Base-by-base conservation (phyloP, 306 rosid species). In the Datisca glomerata region DNA sequence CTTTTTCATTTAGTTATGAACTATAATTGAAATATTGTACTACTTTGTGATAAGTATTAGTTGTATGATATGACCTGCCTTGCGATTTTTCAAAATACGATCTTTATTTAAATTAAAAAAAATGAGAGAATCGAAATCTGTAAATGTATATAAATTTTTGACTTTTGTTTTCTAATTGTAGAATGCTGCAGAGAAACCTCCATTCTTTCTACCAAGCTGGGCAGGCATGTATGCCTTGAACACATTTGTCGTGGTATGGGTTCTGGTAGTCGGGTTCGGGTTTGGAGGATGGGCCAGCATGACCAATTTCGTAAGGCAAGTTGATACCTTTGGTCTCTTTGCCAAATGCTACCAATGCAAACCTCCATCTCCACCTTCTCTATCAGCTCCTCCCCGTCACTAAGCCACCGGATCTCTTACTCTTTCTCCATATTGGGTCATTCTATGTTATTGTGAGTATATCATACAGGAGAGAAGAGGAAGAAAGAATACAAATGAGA, bases 211-310 rank as follows among this genome's bases (percentile, higher is more conserved):
- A 53, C 86, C 78, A 17, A 80, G 92, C 69, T 91, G 98, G 96
- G 72, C 83, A 3, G 93, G 71, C 3, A 78, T 91, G 92, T 91
- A 56, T 31, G 73, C 65, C 6, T 0, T 84, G 6, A 84, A 91
- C 60, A 35, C 79, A 5, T 80, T 84, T 31, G 31, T 91, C 12
- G 93, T 84, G 48, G 64, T 59, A 19, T 91, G 98, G 98, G 79
- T 80, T 45, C 23, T 77, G 2, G 81, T 84, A 49, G 66, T 91
- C 17, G 98, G 98, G 20, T 91, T 91, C 35, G 98, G 96, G 64
- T 84, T 91, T 33, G 98, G 98, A 31, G 98, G 98, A 66, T 91
- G 93, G 93, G 98, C 98, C 41, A 91, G 98, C 55, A 11, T 91
- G 73, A 58, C 92, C 49, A 91, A 91, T 65, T 80, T 91, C 27